Percentiles rank a stretch among this genome's conserved stretches.
Evolutionary conservation across 73 alveolate genomes (phyloP).

Genomic region (Urostyla sp.): DNA sequence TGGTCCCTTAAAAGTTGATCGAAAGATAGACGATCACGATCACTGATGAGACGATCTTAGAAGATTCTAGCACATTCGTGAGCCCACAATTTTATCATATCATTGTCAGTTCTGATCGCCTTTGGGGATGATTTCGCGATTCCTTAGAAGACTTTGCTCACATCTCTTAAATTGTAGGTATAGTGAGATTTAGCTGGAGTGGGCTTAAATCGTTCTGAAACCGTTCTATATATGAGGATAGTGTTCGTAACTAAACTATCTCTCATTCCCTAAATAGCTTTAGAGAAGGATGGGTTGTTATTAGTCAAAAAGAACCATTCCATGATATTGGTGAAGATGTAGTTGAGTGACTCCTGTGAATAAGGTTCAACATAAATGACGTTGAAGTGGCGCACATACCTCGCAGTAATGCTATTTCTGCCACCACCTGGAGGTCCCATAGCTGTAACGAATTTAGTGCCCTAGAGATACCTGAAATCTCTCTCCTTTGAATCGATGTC

Average conservation of each 20-base stretch:
- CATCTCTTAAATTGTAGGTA: slow-evolving; percentile 99
- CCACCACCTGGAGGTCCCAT: slow-evolving; percentile 99
- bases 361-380: slow-evolving; percentile 94
- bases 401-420: slow-evolving; percentile 85
- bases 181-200: slow-evolving; percentile 99
- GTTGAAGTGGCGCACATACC: slow-evolving; percentile 94
- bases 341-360: slow-evolving; percentile 90
- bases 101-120: slow-evolving; percentile 86
- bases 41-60: slow-evolving; percentile 97
- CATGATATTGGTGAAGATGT: slow-evolving; percentile 90
- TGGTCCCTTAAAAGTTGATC: slow-evolving; percentile 91
- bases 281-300: slow-evolving; percentile 77
- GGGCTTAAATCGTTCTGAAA: slow-evolving; percentile 79
- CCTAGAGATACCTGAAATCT: slow-evolving; percentile 92
- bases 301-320: slow-evolving; percentile 93
- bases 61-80: slow-evolving; percentile 99
- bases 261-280: slow-evolving; percentile 65
- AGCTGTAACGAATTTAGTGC: slow-evolving; percentile 96
- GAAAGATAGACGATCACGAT: slow-evolving; percentile 91
- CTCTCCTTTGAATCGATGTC: slow-evolving; percentile 93
- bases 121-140: slow-evolving; percentile 85
- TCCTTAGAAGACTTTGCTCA: slow-evolving; percentile 98
- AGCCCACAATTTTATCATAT: slow-evolving; percentile 97
- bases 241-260: slow-evolving; percentile 61
- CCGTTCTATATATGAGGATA: slow-evolving; percentile 56